These are phyloP conservation scores for Mimosa bimucronata DNA, from an alignment of 306 rosid species.

Conservation along the genomic window DNA sequence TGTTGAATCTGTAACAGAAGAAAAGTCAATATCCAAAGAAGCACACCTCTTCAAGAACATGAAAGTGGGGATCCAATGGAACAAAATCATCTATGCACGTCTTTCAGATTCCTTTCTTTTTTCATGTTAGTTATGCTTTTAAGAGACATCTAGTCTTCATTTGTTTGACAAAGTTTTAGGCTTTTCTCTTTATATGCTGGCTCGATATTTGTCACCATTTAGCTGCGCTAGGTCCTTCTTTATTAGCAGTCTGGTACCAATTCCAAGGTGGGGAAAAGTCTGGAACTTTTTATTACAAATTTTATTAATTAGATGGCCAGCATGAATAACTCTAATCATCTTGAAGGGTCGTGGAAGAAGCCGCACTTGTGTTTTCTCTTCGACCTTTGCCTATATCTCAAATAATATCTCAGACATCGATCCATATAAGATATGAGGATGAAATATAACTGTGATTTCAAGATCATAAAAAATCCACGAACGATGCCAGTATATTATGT, in stretches of 20 bases:
- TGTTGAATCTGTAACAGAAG: constrained; percentile 10
- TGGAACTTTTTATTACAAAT: neutral
- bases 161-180: constrained; percentile 26
- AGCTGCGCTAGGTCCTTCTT: no score
- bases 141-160: constrained; percentile 24
- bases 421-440: neutral
- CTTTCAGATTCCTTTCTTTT: constrained; percentile 8
- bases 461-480: neutral
- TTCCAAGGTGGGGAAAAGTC: neutral
- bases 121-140: constrained; percentile 1
- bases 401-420: neutral
- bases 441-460: neutral
- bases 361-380: neutral
- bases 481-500: neutral
- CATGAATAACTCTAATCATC: neutral
- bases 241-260: neutral
- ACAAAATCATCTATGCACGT: constrained; percentile 56
- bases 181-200: neutral
- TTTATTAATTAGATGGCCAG: neutral
- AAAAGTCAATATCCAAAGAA: constrained; percentile 43
- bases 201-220: neutral
- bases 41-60: constrained; percentile 35
- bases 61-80: constrained; percentile 58
- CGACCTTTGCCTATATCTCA: neutral
- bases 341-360: constrained; percentile 24